Base-by-base conservation (phyloP, 2,329 filamentous ascomycete species). In the Zymoseptoria pseudotritici region DNA sequence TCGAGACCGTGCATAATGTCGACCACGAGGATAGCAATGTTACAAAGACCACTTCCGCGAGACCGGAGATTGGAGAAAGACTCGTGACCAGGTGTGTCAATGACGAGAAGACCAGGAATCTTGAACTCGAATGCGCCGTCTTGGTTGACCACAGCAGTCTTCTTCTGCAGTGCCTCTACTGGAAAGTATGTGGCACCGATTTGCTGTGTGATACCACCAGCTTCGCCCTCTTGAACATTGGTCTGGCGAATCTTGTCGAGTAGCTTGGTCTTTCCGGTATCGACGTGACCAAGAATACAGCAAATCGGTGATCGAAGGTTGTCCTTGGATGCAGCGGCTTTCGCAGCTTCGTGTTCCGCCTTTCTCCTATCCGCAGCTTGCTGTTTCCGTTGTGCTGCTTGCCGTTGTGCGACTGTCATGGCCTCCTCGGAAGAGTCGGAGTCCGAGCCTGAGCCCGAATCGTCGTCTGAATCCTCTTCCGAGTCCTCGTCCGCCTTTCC, bases 1-100 rank as follows among this genome's bases (percentile, higher is more conserved):
- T 99, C 94, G 53, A 99, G 84, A 73, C 95, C 95, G 84, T 99
- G 94, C 94, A 99, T 97, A 72, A 99, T 99, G 80, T 99, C 94
- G 68, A 99, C 93, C 50, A 99, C 95, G 67, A 99, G 81, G 74
- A 99, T 99, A 70, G 94, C 94, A 78, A 99, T 99, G 81, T 99
- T 99, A 78, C 95, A 99, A 61, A 99, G 89, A 13, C 92, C 97
- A 50, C 94, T 97, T 78, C 94, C 94, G 79, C 95, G 87, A 67
- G 93, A 97, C 72, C 95, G 89, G 66, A 99, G 79, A 78, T 99
- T 99, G 65, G 93, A 96, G 85, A 99, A 99, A 71, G 94, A 99
- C 85, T 99, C 94, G 91, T 99, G 94, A 80, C 94, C 94, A 71
- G 94, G 95, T 0, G 94, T 99, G 78, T 99, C 94, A 72, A 99